Evolutionary conservation across 2,329 filamentous ascomycete genomes (phyloP).

Genomic region (Ophiocordyceps australis): DNA sequence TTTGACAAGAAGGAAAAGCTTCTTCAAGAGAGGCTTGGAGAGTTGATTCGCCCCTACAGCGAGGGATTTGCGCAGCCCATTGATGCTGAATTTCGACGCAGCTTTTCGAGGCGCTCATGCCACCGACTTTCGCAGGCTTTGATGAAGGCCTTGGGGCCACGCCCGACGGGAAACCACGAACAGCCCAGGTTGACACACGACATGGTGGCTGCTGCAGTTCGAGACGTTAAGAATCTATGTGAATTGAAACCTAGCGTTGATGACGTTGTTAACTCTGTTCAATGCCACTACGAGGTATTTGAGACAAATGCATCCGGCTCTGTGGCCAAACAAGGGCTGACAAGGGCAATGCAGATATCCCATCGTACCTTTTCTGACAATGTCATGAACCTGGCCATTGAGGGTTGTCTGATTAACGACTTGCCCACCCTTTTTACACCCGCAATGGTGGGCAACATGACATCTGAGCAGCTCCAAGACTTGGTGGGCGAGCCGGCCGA

Average conservation of each 20-base stretch:
- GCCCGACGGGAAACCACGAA: background rate
- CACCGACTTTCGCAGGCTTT: background rate
- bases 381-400: slow-evolving; percentile 25
- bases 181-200: slow-evolving; percentile 1
- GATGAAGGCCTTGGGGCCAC: background rate
- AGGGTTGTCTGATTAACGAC: slow-evolving; percentile 25
- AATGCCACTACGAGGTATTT: slow-evolving; percentile 22
- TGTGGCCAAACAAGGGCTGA: accelerated
- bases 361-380: slow-evolving; percentile 26
- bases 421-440: slow-evolving; percentile 22
- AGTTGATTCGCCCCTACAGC: slow-evolving; percentile 1
- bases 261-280: slow-evolving; percentile 23
- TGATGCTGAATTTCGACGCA: slow-evolving; percentile 12
- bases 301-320: accelerated
- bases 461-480: slow-evolving; percentile 6
- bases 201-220: slow-evolving; percentile 2
- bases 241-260: slow-evolving; percentile 15
- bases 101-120: background rate
- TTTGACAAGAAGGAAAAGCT: slow-evolving; percentile 12
- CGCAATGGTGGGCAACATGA: slow-evolving; percentile 3
- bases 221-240: slow-evolving; percentile 2
- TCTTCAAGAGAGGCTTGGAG: slow-evolving; percentile 25
- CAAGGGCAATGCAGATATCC: slow-evolving; percentile 14
- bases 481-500: slow-evolving; percentile 14
- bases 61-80: slow-evolving; percentile 4